phyloP scores from a whole-genome alignment of 371 early-diverging fungal species.

The Fennellomyces sp. region DNA sequence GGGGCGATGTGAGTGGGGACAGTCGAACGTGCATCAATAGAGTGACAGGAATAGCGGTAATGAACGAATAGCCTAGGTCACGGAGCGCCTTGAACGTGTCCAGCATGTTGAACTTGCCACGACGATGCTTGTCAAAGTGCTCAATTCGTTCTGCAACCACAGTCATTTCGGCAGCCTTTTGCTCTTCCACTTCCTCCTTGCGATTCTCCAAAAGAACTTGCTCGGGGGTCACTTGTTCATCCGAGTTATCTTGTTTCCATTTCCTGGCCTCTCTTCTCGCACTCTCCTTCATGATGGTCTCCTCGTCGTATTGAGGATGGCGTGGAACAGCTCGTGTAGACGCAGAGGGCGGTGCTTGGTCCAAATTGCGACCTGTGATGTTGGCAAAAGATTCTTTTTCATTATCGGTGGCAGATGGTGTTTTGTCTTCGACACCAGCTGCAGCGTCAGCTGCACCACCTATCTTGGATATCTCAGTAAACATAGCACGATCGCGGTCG shows the following conservation, averaged over 20 bases:
- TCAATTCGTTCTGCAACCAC: conserved; percentile 16
- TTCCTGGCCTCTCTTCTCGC: conserved; percentile 36
- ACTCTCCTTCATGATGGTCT: conserved; percentile 26
- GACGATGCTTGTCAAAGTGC: conserved; percentile 27
- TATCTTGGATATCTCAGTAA: conserved; percentile 33
- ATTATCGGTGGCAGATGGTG: not conserved
- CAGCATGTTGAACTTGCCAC: conserved; percentile 36
- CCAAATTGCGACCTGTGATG: conserved; percentile 35
- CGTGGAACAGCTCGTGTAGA: conserved; percentile 24
- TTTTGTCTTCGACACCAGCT: not conserved
- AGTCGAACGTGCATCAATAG: conserved; percentile 40
- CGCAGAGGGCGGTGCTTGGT: conserved; percentile 45
- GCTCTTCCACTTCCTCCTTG: not conserved
- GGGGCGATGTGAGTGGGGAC: conserved; percentile 48
- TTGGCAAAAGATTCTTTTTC: conserved; percentile 32
- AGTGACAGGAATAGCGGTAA: conserved; percentile 39
- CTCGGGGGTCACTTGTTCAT: conserved; percentile 2
- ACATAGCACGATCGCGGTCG: conserved; percentile 21
- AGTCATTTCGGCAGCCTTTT: conserved; percentile 3
- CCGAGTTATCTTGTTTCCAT: conserved; percentile 12
- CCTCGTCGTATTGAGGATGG: conserved; percentile 41
- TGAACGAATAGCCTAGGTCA: conserved; percentile 35
- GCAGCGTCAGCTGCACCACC: conserved; percentile 18
- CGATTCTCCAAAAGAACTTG: not conserved
- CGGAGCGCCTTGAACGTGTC: conserved; percentile 42